Conservation (phyloP, 2,329 filamentous ascomycete genomes). For the Neurospora sp. region DNA sequence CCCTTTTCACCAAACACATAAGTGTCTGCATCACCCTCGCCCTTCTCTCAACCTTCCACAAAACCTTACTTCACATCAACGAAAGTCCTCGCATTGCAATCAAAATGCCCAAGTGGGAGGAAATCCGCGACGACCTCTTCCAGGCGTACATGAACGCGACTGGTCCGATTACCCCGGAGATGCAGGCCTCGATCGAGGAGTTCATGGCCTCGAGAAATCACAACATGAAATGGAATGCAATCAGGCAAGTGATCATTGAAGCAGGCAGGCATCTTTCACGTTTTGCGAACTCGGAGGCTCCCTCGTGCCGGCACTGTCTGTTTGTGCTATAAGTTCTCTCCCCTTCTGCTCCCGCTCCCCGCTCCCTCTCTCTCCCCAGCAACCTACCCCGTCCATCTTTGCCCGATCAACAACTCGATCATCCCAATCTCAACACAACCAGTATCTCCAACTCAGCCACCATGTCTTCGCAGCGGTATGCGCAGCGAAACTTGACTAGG, state of each 20-base stretch:
- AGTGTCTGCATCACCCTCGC: not conserved
- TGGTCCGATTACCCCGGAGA: conserved; percentile 13
- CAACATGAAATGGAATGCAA: conserved; percentile 18
- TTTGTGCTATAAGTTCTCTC: conserved; percentile 2
- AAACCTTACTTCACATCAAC: not conserved
- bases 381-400: not conserved
- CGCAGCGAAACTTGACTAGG: conserved; percentile 14
- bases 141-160: conserved; percentile 16
- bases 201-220: conserved; percentile 13
- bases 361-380: not conserved
- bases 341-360: conserved; percentile 1
- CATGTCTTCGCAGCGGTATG: conserved; percentile 7
- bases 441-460: not conserved
- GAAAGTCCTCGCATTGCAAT: not conserved
- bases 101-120: conserved; percentile 23
- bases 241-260: conserved; percentile 22
- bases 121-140: conserved; percentile 21
- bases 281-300: not conserved
- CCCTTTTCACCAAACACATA: not conserved
- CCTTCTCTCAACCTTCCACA: not conserved
- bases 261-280: not conserved
- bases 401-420: not conserved
- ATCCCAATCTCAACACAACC: not conserved
- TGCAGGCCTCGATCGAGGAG: conserved; percentile 17
- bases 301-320: not conserved